A percentile compares a stretch with the other conserved stretches of the same genome.
Conservation (phyloP, 202 grass and related monocot genomes). For the Eragrostis tef region DNA sequence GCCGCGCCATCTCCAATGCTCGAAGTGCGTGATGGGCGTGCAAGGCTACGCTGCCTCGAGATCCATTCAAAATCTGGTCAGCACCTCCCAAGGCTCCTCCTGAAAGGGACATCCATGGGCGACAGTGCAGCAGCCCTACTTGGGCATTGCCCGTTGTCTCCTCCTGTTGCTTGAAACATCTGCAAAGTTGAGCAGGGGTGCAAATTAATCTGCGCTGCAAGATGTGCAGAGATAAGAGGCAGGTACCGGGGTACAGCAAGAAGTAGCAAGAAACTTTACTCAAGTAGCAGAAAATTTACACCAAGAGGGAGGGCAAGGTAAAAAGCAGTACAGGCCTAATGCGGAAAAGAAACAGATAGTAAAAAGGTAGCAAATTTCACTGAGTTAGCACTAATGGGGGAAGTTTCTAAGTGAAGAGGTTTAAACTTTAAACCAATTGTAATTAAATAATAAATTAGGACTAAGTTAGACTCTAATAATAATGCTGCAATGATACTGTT, state of each 20-base stretch:
- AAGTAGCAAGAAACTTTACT: neutral
- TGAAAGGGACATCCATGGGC: conserved; percentile 52
- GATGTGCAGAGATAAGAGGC: neutral
- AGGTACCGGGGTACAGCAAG: neutral
- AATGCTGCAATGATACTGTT: neutral
- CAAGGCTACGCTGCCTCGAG: conserved; percentile 52
- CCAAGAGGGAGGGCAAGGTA: conserved; percentile 16
- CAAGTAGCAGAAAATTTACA: neutral
- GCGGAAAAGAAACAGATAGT: neutral
- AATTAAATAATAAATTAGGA: neutral
- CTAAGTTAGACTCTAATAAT: neutral
- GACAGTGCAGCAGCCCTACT: conserved; percentile 46
- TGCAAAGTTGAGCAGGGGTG: conserved; percentile 6
- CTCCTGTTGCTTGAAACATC: conserved; percentile 32
- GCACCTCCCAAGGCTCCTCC: conserved; percentile 44
- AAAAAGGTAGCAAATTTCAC: neutral
- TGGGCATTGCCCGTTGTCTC: conserved; percentile 37
- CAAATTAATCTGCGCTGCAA: neutral
- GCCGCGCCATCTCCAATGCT: conserved; percentile 30
- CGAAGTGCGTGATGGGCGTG: conserved; percentile 53
- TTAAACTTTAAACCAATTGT: conserved; percentile 2
- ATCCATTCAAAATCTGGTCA: conserved; percentile 56
- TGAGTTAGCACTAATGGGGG: neutral
- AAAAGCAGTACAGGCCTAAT: neutral
- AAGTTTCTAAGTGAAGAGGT: neutral